Conservation (phyloP, 768 basidiomycete species). For the Butyriboletus loyo region DNA sequence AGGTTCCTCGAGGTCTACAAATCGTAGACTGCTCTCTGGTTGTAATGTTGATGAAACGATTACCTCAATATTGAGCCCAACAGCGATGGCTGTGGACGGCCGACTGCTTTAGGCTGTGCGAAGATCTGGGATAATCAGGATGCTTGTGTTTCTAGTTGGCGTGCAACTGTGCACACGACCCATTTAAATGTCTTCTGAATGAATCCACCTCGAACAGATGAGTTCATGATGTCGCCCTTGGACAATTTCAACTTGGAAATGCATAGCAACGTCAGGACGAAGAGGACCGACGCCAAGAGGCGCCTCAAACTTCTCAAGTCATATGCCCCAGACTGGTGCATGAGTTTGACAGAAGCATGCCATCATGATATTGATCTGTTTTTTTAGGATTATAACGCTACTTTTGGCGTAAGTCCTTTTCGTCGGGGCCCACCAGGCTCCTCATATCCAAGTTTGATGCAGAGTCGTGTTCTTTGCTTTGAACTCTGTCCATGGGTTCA, state of each 20-base stretch:
- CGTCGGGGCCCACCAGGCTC: background rate
- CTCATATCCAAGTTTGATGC: background rate
- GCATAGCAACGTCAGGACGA: conserved; percentile 6
- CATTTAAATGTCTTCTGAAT: background rate
- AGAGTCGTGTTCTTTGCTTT: conserved; percentile 64
- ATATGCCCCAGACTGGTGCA: conserved; percentile 78
- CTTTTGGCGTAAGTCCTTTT: conserved; percentile 51
- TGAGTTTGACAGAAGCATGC: background rate
- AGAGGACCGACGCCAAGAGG: conserved; percentile 25
- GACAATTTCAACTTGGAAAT: conserved; percentile 4
- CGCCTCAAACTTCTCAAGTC: conserved; percentile 49
- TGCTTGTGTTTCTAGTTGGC: background rate
- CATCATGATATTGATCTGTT: background rate
- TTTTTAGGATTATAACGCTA: conserved; percentile 63
- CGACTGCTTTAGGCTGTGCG: background rate
- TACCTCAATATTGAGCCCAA: no score
- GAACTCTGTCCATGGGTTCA: conserved; percentile 66
- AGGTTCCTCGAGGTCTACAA: background rate
- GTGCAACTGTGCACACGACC: background rate
- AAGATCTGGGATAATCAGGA: background rate
- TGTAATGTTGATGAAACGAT: background rate
- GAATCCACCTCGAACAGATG: background rate
- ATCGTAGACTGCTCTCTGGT: background rate
- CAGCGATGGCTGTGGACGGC: no score
- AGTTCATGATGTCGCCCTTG: conserved; percentile 13